Evolutionary conservation across 2,329 filamentous ascomycete species (phyloP), one percentile per base, ranked within the genome.

Genomic region (Cadophora sp.): DNA sequence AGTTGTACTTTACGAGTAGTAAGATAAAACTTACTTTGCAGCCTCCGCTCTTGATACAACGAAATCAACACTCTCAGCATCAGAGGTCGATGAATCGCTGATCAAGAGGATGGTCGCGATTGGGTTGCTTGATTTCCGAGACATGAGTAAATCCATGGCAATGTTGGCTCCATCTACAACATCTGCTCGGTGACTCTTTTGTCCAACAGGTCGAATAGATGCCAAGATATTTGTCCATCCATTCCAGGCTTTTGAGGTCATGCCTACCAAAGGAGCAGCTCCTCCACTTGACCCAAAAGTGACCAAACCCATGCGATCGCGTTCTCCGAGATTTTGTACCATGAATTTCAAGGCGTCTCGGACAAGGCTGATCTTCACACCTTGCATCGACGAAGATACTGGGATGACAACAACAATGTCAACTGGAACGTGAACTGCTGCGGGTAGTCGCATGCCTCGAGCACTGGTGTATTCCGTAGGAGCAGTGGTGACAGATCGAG

Each of bases 91-190:
- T 0, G 96, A 97, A 77, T 99, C 96, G 81, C 96, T 98, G 78
- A 99, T 98, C 71, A 99, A 85, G 79, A 99, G 87, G 73, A 99
- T 98, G 13, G 93, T 95, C 0, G 96, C 95, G 62, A 99, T 91
- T 0, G 96, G 94, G 77, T 98, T 99, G 80, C 91, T 95, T 73
- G 94, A 93, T 81, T 97, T 97, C 74, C 96, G 90, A 80, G 97
- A 94, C 96, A 99, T 99, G 66, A 99, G 85, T 64, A 99, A 82
- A 78, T 99, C 96, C 96, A 99, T 98, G 58, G 96, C 96, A 60
- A 97, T 93, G 74, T 98, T 99, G 41, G 95, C 96, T 33, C 96
- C 96, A 78, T 99, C 96, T 2, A 99, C 95, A 16, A 98, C 94
- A 80, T 99, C 96, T 1, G 95, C 95, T 14, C 96, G 91, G 75